phyloP scores from a whole-genome alignment of 768 basidiomycete genomes.

The Boletus patriciae region DNA sequence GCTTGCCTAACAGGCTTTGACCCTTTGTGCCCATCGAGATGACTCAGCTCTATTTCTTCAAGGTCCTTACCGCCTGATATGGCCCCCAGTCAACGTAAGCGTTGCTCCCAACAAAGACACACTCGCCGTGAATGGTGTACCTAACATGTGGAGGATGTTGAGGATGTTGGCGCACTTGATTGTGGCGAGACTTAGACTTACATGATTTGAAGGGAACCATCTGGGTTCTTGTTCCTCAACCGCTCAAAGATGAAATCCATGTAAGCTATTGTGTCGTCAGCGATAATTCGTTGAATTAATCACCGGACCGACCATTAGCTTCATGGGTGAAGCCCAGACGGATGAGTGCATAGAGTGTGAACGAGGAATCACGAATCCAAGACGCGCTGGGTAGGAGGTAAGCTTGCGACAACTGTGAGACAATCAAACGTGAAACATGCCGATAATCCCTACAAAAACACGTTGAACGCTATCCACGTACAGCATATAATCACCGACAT shows the following conservation, averaged over 20 bases:
- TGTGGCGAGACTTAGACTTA: conserved; percentile 22
- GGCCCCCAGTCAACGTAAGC: not conserved
- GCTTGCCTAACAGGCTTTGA: conserved; percentile 73
- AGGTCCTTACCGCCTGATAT: conserved; percentile 67
- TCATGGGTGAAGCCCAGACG: conserved; percentile 93
- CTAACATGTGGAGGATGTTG: conserved; percentile 15
- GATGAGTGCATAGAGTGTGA: conserved; percentile 93
- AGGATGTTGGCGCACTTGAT: not conserved
- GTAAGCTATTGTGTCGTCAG: conserved; percentile 51
- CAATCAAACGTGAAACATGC: conserved; percentile 26
- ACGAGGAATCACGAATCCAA: conserved; percentile 95
- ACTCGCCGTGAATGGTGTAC: conserved; percentile 86
- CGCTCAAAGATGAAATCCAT: conserved; percentile 91
- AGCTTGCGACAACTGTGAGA: not conserved
- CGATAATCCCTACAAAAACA: conserved; percentile 57
- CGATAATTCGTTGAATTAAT: not conserved
- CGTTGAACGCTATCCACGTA: not conserved
- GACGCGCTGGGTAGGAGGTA: conserved; percentile 52
- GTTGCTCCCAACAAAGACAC: not conserved
- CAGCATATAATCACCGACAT: conserved; percentile 16
- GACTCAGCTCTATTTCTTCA: conserved; percentile 78
- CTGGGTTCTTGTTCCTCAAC: conserved; percentile 77
- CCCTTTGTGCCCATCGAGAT: conserved; percentile 87
- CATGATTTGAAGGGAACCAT: conserved; percentile 96
- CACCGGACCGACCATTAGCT: conserved; percentile 63